phyloP scores from a whole-genome alignment of 2,329 filamentous ascomycete species.

The Fusarium equiseti region DNA sequence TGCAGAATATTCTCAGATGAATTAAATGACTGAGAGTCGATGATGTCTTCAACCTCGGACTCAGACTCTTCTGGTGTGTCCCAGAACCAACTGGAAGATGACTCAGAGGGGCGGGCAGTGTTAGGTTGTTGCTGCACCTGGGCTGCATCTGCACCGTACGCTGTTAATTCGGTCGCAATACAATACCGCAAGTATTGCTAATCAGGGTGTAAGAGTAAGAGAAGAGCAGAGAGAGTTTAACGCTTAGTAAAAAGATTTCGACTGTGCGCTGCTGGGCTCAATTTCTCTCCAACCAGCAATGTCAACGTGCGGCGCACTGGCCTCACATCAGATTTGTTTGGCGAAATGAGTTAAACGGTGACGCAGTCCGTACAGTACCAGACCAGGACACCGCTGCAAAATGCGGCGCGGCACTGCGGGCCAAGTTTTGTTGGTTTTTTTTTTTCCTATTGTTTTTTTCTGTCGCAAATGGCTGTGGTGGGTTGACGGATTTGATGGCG shows the following conservation, averaged over 20 bases:
- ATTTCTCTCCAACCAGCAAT: conserved; percentile 33
- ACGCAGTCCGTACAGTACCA: conserved; percentile 41
- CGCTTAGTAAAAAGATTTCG: conserved; percentile 42
- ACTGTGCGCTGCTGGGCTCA: conserved; percentile 25
- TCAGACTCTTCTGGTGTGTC: conserved; percentile 2
- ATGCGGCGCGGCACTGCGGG: conserved; percentile 33
- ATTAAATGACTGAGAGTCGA: not conserved
- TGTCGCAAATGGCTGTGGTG: not conserved
- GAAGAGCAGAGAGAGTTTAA: conserved; percentile 16
- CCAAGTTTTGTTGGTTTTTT: conserved; percentile 38
- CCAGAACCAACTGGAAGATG: conserved; percentile 26
- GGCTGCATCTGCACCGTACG: no score
- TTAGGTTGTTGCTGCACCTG: conserved; percentile 1
- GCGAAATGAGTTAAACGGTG: conserved; percentile 45
- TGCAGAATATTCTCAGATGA: not conserved
- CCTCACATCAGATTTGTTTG: conserved; percentile 29
- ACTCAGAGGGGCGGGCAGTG: conserved; percentile 43
- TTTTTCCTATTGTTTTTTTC: conserved; percentile 24
- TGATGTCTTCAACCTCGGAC: not conserved
- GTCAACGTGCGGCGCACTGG: conserved; percentile 45
- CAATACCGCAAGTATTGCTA: conserved; percentile 22
- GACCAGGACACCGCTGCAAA: conserved; percentile 37
- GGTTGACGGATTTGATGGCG: conserved; percentile 23
- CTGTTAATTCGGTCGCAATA: no score
- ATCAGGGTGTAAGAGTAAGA: conserved; percentile 37